These are phyloP conservation scores for Diplodia scrobiculata DNA, from an alignment of 2,329 filamentous ascomycete genomes.

Conservation along the genomic window DNA sequence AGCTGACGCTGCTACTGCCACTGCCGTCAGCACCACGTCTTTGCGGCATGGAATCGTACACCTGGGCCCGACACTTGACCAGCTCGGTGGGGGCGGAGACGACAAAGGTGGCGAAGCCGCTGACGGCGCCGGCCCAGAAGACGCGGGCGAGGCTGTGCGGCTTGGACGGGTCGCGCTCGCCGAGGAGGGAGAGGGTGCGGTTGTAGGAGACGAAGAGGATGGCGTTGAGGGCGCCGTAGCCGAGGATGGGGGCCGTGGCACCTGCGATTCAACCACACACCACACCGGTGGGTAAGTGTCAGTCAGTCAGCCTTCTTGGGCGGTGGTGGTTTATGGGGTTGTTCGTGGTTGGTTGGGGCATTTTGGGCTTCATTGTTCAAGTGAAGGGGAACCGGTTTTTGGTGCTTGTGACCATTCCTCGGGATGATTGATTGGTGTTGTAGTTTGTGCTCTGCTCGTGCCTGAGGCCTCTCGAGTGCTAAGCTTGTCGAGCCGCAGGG, in stretches of 20 bases:
- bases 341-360: too few relatives aligned
- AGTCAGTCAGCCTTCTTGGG: too few relatives aligned
- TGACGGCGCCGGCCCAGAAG: constrained; percentile 77
- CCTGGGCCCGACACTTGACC: constrained; percentile 84
- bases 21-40: constrained; percentile 33
- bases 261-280: constrained; percentile 50
- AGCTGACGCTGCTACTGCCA: constrained; percentile 43
- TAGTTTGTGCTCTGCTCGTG: too few relatives aligned
- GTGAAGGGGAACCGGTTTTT: too few relatives aligned
- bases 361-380: too few relatives aligned
- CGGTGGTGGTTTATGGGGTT: too few relatives aligned
- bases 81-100: constrained; percentile 88
- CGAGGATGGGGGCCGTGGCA: constrained; percentile 79
- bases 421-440: too few relatives aligned
- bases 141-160: constrained; percentile 60
- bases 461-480: too few relatives aligned
- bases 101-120: constrained; percentile 81
- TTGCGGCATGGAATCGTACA: constrained; percentile 44
- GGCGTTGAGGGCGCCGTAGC: constrained; percentile 88
- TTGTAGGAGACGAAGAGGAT: constrained; percentile 91
- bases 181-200: constrained; percentile 69
- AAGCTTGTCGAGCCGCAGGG: too few relatives aligned
- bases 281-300: too few relatives aligned
- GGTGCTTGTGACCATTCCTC: too few relatives aligned
- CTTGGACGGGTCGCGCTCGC: constrained; percentile 34